These are phyloP conservation scores for Plasmodium vinckei DNA, from an alignment of 169 alveolate genomes.

Conservation along the genomic window DNA sequence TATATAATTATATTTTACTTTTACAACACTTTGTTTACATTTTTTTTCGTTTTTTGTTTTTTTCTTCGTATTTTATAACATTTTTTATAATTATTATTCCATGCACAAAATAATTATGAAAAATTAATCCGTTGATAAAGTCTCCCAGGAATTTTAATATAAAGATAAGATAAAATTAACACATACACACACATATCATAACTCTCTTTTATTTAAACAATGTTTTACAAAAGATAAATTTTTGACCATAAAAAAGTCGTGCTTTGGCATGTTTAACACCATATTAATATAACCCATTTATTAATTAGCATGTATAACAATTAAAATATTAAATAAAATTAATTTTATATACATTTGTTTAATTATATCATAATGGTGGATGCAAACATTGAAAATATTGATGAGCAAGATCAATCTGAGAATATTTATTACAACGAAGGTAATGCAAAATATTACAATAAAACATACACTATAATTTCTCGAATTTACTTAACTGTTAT, in stretches of 20 bases:
- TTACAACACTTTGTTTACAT: neutral
- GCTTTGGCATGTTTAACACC: neutral
- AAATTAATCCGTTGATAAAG: too few species aligned
- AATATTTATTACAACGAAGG: constrained; percentile 26
- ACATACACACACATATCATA: too few species aligned
- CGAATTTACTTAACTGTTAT: neutral
- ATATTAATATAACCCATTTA: neutral
- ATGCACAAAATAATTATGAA: too few species aligned
- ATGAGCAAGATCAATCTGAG: constrained; percentile 6
- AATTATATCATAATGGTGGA: constrained; percentile 25
- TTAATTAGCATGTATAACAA: neutral
- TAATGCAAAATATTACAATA: constrained; percentile 11
- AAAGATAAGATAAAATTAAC: too few species aligned
- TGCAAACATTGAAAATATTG: constrained; percentile 31
- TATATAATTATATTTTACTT: neutral
- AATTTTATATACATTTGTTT: neutral
- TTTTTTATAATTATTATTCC: neutral
- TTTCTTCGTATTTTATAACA: neutral
- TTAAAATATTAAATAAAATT: neutral
- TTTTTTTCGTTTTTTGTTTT: neutral
- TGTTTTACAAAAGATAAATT: constrained; percentile 10
- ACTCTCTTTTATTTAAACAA: neutral
- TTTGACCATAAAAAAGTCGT: neutral
- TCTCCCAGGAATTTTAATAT: too few species aligned
- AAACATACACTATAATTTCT: neutral